A percentile compares a stretch with the other conserved stretches of the same genome.
Evolutionary conservation across 345 rosid species (phyloP).

Genomic region (Erucastrum elatum): DNA sequence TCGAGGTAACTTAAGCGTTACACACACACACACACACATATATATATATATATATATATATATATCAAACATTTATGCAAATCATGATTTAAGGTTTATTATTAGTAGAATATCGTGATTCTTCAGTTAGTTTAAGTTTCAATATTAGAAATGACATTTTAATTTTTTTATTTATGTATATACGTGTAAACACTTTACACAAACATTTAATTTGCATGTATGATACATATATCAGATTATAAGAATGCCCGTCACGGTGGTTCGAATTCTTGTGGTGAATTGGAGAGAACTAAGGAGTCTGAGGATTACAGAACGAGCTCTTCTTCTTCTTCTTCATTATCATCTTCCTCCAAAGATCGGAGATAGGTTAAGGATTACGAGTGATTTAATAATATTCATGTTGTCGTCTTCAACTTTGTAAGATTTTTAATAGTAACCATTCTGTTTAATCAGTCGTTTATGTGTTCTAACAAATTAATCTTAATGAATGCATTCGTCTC

Average conservation of each 20-base stretch:
- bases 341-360: conserved; percentile 37
- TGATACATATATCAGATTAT: conserved; percentile 14
- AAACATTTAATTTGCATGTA: background rate
- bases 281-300: conserved; percentile 8
- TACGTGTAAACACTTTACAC: background rate
- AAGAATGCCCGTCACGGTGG: background rate
- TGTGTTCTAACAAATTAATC: background rate
- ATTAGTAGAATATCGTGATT: background rate
- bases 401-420: background rate
- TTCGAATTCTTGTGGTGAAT: conserved; percentile 33
- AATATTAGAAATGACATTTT: too few species aligned
- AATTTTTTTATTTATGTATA: background rate
- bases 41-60: background rate
- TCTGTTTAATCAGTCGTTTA: background rate
- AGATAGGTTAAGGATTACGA: conserved; percentile 19
- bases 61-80: too few species aligned
- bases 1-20: conserved; percentile 14
- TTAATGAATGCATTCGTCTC: background rate
- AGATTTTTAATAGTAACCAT: background rate
- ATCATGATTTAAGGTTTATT: too few species aligned
- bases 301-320: conserved; percentile 39
- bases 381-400: background rate
- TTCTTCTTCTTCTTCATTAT: conserved; percentile 40
- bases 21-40: too few species aligned
- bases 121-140: background rate